A percentile compares a stretch with the other conserved stretches of the same genome.
These are phyloP conservation scores for Flaveria floridana DNA, from an alignment of 140 eudicot genomes.

Conservation along the genomic window DNA sequence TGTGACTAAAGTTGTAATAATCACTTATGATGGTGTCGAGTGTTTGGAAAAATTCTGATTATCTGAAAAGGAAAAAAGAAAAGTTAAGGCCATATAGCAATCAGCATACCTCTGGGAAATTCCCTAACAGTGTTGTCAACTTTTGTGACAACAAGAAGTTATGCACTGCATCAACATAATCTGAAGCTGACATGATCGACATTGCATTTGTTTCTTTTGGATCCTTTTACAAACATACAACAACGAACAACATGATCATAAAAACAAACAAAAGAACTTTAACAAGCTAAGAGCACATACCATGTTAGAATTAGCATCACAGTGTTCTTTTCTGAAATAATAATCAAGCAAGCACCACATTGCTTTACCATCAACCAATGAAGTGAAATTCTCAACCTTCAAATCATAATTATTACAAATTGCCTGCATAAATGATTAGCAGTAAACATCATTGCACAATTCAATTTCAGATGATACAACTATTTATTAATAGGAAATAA, in stretches of 20 bases:
- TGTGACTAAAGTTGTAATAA: background rate
- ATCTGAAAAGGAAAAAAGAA: background rate
- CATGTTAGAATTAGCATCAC: conserved; percentile 43
- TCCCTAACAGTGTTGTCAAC: conserved; percentile 75
- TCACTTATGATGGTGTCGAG: background rate
- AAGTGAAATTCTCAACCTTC: conserved; percentile 59
- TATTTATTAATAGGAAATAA: conserved; percentile 10
- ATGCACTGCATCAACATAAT: conserved; percentile 88
- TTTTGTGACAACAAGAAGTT: conserved; percentile 86
- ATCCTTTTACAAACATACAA: conserved; percentile 37
- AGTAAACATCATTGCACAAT: background rate
- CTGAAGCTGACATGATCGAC: conserved; percentile 75
- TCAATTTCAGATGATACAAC: conserved; percentile 13
- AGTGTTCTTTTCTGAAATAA: conserved; percentile 72
- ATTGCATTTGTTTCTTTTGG: conserved; percentile 39
- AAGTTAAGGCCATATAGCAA: background rate
- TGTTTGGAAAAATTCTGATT: background rate
- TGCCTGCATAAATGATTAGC: conserved; percentile 52
- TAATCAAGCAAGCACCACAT: conserved; percentile 98
- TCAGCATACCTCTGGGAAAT: conserved; percentile 83
- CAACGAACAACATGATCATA: background rate
- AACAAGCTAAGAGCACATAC: conserved; percentile 32
- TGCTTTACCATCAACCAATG: conserved; percentile 86
- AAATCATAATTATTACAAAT: conserved; percentile 61
- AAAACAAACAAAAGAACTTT: conserved; percentile 4